These are phyloP conservation scores for Epichloe sibirici DNA, from an alignment of 2,329 filamentous ascomycete genomes.

Conservation along the genomic window DNA sequence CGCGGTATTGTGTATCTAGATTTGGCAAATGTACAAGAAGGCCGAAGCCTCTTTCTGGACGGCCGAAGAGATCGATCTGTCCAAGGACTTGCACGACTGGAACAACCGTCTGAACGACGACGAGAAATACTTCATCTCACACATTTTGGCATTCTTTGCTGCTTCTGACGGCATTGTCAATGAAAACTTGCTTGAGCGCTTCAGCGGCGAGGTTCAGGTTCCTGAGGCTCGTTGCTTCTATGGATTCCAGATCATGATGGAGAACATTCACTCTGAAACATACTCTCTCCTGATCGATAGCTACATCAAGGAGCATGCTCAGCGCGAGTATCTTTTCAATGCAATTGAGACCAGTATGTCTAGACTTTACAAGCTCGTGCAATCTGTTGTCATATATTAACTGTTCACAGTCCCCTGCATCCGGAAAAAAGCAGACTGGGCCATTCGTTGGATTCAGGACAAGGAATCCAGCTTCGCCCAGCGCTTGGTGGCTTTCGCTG, in stretches of 20 bases:
- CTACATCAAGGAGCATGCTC: constrained; percentile 95
- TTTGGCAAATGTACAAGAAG: constrained; percentile 99
- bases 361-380: constrained; percentile 4
- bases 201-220: constrained; percentile 92
- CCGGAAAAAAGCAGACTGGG: constrained; percentile 97
- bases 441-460: constrained; percentile 87
- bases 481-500: constrained; percentile 91
- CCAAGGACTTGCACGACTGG: constrained; percentile 98
- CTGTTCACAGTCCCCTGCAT: constrained; percentile 68
- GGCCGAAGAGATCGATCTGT: constrained; percentile 96
- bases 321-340: constrained; percentile 91
- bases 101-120: constrained; percentile 95
- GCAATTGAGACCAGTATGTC: constrained; percentile 89
- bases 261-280: constrained; percentile 99
- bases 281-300: constrained; percentile 99
- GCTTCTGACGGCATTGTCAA: constrained; percentile 99
- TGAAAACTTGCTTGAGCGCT: constrained; percentile 96
- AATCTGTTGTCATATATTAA: constrained; percentile 5
- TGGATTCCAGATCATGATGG: constrained; percentile 99
- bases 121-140: constrained; percentile 96
- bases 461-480: constrained; percentile 89
- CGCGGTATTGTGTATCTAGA: constrained; percentile 38
- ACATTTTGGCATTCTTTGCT: constrained; percentile 97
- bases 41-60: constrained; percentile 99
- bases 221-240: constrained; percentile 99